phyloP scores from a whole-genome alignment of 225 moss, liverwort and hornwort genomes.

The Physcomitrellopsis africana region DNA sequence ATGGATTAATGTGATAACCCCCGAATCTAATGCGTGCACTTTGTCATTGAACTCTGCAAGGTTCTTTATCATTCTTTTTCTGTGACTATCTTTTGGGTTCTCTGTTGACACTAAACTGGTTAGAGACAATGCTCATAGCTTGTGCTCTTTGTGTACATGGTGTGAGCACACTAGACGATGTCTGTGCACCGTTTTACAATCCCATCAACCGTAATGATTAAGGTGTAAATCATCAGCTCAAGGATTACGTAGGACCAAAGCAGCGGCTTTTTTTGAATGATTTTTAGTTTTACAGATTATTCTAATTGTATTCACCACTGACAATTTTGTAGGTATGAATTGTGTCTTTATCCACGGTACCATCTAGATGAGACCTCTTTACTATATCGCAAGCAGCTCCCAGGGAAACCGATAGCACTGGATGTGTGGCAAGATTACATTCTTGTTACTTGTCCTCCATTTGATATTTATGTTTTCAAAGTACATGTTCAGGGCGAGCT shows the following conservation, averaged over 20 bases:
- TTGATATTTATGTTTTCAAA: conserved; percentile 96
- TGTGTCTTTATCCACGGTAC: conserved; percentile 98
- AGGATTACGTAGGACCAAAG: not conserved
- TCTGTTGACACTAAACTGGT: conserved; percentile 3
- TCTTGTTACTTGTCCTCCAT: conserved; percentile 94
- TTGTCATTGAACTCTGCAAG: conserved; percentile 23
- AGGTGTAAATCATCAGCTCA: conserved; percentile 11
- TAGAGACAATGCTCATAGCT: not conserved
- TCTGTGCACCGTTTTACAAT: not conserved
- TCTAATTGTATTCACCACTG: conserved; percentile 11
- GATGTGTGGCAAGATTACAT: conserved; percentile 99
- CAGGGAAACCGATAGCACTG: conserved; percentile 92
- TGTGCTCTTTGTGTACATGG: conserved; percentile 16
- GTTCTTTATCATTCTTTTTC: conserved; percentile 19
- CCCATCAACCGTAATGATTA: not conserved
- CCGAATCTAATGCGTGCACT: not conserved
- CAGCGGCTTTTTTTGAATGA: conserved; percentile 11
- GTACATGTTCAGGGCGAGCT: conserved; percentile 89
- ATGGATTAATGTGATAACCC: conserved; percentile 24
- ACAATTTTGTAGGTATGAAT: conserved; percentile 82
- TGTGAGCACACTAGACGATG: not conserved
- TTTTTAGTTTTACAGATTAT: conserved; percentile 18
- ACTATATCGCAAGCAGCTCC: conserved; percentile 88
- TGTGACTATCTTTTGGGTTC: conserved; percentile 8
- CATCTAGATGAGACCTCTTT: conserved; percentile 96